Percentiles rank a stretch among this genome's conserved stretches.
phyloP scores from a whole-genome alignment of 75 land plant species.

The Sequoiadendron giganteum region DNA sequence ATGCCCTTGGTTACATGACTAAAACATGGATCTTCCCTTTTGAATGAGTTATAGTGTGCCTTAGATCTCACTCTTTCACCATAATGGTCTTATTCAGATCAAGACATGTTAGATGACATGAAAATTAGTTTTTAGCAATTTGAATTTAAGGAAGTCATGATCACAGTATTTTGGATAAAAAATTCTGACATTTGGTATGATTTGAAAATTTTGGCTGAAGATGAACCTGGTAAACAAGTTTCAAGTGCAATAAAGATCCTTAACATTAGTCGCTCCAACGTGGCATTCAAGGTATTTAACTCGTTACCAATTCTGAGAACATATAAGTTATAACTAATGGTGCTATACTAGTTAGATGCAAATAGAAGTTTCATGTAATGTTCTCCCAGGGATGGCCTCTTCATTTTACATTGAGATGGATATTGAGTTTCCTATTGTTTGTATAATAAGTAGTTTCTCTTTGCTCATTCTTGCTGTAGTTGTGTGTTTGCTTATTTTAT shows the following conservation, averaged over 20 bases:
- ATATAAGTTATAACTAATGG: neutral
- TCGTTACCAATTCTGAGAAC: neutral
- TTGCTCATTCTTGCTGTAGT: neutral
- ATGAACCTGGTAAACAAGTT: slow-evolving; percentile 65
- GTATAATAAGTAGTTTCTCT: neutral
- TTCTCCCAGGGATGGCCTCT: neutral
- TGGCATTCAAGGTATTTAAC: slow-evolving; percentile 46
- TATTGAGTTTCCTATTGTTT: neutral
- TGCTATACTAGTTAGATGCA: neutral
- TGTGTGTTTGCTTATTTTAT: neutral
- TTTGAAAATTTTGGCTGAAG: slow-evolving; percentile 16
- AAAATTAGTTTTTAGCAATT: neutral
- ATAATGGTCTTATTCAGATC: neutral
- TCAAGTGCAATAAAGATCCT: slow-evolving; percentile 56
- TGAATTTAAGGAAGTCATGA: neutral
- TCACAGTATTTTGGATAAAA: neutral
- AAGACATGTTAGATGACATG: neutral
- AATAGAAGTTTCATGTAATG: neutral
- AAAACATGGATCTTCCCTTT: neutral
- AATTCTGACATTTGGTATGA: neutral
- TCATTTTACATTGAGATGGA: slow-evolving; percentile 1
- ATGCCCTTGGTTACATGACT: neutral
- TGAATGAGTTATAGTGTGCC: neutral
- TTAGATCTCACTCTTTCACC: neutral
- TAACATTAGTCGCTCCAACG: slow-evolving; percentile 57